These are phyloP conservation scores for Zygotorulaspora mrakii DNA, from an alignment of 1,139 yeast genomes.

Conservation along the genomic window DNA sequence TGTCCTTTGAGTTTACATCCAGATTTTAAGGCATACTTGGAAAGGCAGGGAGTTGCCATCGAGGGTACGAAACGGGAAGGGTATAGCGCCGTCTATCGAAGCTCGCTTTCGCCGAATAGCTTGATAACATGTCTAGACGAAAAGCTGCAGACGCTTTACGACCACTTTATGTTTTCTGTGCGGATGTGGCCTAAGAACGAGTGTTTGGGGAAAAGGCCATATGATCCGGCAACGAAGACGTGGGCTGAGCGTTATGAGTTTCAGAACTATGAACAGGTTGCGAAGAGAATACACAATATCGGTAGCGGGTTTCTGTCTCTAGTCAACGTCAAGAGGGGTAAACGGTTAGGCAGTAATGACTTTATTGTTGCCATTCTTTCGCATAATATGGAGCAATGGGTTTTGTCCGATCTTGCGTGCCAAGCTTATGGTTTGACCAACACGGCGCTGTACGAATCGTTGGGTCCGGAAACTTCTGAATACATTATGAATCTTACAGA, in stretches of 20 bases:
- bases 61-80: constrained; percentile 47
- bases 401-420: constrained; percentile 57
- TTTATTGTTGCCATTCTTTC: constrained; percentile 56
- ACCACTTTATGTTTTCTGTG: constrained; percentile 46
- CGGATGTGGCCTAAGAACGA: constrained; percentile 39
- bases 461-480: constrained; percentile 57
- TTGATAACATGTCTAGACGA: constrained; percentile 50
- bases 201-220: constrained; percentile 52
- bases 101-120: constrained; percentile 39
- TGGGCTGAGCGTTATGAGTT: constrained; percentile 46
- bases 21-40: constrained; percentile 20
- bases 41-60: constrained; percentile 41
- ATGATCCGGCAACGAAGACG: constrained; percentile 43
- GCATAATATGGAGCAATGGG: constrained; percentile 59
- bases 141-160: constrained; percentile 47
- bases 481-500: constrained; percentile 56
- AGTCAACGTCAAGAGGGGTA: constrained; percentile 42
- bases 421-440: constrained; percentile 48
- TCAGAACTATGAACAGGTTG: constrained; percentile 44
- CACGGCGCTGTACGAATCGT: constrained; percentile 63
- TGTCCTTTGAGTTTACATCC: constrained; percentile 31
- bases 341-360: constrained; percentile 36
- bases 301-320: constrained; percentile 64
- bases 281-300: constrained; percentile 45
- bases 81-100: constrained; percentile 53